Evolutionary conservation across 805 yeast genomes (phyloP), one percentile per base, ranked within the genome.

Genomic region (Wickerhamia fluorescens): DNA sequence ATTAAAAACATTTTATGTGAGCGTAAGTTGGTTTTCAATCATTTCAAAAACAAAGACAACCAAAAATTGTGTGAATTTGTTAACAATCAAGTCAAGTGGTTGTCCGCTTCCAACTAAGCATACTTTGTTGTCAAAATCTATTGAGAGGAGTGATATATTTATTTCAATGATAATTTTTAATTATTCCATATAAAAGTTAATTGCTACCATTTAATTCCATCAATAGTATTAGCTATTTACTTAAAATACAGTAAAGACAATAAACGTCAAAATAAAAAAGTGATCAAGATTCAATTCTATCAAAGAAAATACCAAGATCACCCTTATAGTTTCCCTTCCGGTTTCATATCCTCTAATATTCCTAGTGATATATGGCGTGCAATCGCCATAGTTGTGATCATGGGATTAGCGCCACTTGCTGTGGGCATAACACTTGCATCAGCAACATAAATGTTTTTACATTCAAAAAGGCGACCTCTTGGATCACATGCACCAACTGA

Each of bases 381-480:
- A 21, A 46, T 23, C 2, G 53, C 43, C 55, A 50, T 50, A 3
- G 49, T 45, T 2, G 46, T 29, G 3, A 50, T 33, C 56, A 50
- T 50, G 2, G 56, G 55, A 21, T 50, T 50, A 9, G 49, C 51
- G 7, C 56, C 55, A 12, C 45, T 40, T 0, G 56, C 53, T 0
- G 53, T 49, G n/a, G 55, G 56, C 43, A 49, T 34, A n/a, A 37
- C 42, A 28, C 55, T 49, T 11, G 54, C 51, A 27, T 50, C 56
- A 1, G 53, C 55, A 12, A 49, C 47, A 23, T 48, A 48, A 7
- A 50, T 42, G 27, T 50, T 49, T 23, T 41, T 44, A 27, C 53
- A 42, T 29, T 50, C 56, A 21, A 29, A 50, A 6, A 49, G 37
- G 2, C 50, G 40, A 10, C 54, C 56, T 14, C 36, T 40, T 9